phyloP scores from a whole-genome alignment of 768 basidiomycete species.

The Pleurotus citrinopileatus region DNA sequence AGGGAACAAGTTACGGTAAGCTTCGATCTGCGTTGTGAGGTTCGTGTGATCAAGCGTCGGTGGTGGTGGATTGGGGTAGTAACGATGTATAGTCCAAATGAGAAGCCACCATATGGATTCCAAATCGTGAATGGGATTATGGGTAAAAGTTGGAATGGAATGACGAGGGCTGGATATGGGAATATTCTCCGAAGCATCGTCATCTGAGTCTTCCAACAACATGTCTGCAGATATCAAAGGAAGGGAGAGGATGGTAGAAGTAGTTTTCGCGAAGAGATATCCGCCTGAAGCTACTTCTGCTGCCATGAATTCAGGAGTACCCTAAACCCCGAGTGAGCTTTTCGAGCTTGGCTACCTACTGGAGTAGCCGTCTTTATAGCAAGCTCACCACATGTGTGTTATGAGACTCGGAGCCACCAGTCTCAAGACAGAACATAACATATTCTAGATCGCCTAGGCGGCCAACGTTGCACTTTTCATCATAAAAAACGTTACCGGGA shows the following conservation, averaged over 20 bases:
- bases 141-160: not conserved
- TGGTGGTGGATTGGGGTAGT: not conserved
- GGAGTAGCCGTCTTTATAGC: not conserved
- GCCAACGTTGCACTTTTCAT: not conserved
- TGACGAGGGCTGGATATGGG: too few relatives aligned
- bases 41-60: not conserved
- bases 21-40: not conserved
- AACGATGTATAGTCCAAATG: not conserved
- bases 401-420: not conserved
- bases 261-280: not conserved
- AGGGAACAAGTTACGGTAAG: not conserved
- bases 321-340: not conserved
- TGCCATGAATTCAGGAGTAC: not conserved
- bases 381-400: not conserved
- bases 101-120: conserved; percentile 5
- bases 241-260: not conserved
- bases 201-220: not conserved
- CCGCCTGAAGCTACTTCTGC: not conserved
- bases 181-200: not conserved
- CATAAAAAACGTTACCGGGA: not conserved
- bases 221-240: not conserved
- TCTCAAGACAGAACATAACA: not conserved
- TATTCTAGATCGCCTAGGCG: conserved; percentile 1
- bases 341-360: too few relatives aligned
- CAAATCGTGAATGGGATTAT: conserved; percentile 1